phyloP scores from a whole-genome alignment of 2,329 filamentous ascomycete genomes.

The Helotiales sp. region DNA sequence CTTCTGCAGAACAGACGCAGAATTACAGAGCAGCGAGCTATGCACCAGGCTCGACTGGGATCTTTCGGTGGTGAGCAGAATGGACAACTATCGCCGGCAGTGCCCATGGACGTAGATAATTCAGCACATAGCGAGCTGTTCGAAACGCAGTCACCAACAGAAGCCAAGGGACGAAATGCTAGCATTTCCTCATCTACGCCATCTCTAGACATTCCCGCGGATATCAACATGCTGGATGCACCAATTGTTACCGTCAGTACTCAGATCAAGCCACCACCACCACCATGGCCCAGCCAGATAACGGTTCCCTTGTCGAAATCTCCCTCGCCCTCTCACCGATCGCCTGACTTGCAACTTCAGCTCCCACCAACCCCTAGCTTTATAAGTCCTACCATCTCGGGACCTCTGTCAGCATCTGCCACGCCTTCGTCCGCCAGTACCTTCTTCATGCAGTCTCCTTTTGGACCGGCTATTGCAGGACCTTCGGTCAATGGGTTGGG shows the following conservation, averaged over 20 bases:
- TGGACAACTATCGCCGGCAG: constrained; percentile 19
- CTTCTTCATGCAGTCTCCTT: constrained; percentile 51
- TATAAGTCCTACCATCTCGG: constrained; percentile 37
- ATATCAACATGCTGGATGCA: constrained; percentile 31
- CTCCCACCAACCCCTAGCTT: constrained; percentile 57
- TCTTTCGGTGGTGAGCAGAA: constrained; percentile 8
- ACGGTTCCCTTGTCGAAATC: neutral
- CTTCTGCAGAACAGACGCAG: constrained; percentile 33
- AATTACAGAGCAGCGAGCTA: constrained; percentile 22
- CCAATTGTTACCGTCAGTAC: constrained; percentile 21
- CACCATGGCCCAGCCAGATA: constrained; percentile 28
- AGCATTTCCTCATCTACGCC: constrained; percentile 30
- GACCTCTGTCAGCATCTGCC: constrained; percentile 32
- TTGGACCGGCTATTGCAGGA: constrained; percentile 38
- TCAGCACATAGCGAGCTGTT: constrained; percentile 15
- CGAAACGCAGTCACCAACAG: constrained; percentile 24
- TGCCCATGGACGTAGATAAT: constrained; percentile 28
- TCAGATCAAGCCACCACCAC: constrained; percentile 34
- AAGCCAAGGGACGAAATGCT: constrained; percentile 23
- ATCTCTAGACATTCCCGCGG: constrained; percentile 26
- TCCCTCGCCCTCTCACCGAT: constrained; percentile 16
- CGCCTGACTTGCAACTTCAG: constrained; percentile 44
- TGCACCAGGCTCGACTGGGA: constrained; percentile 11
- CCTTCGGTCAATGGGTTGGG: neutral
- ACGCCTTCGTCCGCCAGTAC: constrained; percentile 50